phyloP scores from a whole-genome alignment of 1,284 basidiomycete species.

The Ceratobasidium sp. region DNA sequence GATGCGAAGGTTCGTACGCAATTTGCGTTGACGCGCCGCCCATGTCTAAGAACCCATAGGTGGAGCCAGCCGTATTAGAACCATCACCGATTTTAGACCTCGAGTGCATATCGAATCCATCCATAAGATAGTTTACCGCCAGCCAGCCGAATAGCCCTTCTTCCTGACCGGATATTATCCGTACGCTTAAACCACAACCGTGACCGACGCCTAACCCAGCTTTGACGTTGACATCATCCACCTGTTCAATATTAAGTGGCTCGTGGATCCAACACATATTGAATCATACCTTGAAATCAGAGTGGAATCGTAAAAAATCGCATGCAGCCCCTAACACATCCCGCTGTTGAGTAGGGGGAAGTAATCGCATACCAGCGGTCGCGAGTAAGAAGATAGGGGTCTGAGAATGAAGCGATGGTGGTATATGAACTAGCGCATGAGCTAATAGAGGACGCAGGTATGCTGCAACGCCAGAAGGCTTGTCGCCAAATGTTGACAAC shows the following conservation, averaged over 20 bases:
- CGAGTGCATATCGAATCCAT: conserved; percentile 78
- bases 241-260: conserved; percentile 10
- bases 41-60: conserved; percentile 99
- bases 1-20: conserved; percentile 86
- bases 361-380: conserved; percentile 96
- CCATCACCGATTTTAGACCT: conserved; percentile 51
- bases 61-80: conserved; percentile 67
- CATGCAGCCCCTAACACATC: conserved; percentile 84
- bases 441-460: conserved; percentile 88
- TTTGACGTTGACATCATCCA: conserved; percentile 51
- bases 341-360: conserved; percentile 77
- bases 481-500: conserved; percentile 83
- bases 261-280: not conserved
- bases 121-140: conserved; percentile 98
- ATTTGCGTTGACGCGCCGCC: conserved; percentile 99
- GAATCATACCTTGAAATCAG: conserved; percentile 78
- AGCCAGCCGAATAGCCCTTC: conserved; percentile 99
- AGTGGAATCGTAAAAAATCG: conserved; percentile 77
- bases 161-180: conserved; percentile 97
- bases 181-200: conserved; percentile 88
- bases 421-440: conserved; percentile 87
- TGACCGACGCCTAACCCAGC: conserved; percentile 63
- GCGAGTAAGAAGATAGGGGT: conserved; percentile 96
- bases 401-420: conserved; percentile 81
- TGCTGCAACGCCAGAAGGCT: conserved; percentile 75